Evolutionary conservation across 2,329 filamentous ascomycete species (phyloP), one percentile per base, ranked within the genome.

Genomic region (Pestalotiopsis sp.): DNA sequence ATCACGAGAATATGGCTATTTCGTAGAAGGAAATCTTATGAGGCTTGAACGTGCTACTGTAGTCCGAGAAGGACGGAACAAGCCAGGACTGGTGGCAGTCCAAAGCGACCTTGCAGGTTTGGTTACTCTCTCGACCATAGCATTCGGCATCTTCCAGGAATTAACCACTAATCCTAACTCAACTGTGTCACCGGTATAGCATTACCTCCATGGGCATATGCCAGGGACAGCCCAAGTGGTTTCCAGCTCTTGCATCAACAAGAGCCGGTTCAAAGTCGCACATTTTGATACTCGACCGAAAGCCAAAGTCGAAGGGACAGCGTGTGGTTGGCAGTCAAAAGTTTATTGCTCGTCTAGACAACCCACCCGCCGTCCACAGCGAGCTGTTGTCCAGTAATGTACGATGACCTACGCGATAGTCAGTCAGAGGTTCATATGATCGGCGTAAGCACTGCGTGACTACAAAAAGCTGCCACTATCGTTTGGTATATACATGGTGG

Each of bases 281-380:
- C 30, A 35, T 2, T 1, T 35, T 35, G 30, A 35, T 35, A 35
- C 6, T 35, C 30, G 6, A 35, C 30, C 30, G 6, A 35, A 35
- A 35, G 6, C 7, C 30, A 30, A 30, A 30, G 30, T 30, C 30
- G 30, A 7, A 30, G 30, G 7, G 1, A 35, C 5, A 35, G 30
- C 30, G 30, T 35, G 7, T 35, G 30, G 30, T 2, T 35, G 30
- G 30, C 30, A 35, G 30, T 30, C 6, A 30, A 30, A 30, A 9
- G 1, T 30, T 30, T 30, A 30, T 30, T 30, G 30, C 30, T 35
- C 13, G 1, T 13, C 40, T 17, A 59, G 6, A 66, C 64, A 5
- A 66, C 64, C 64, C 64, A 59, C 3, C 64, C 64, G 9, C 64
- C 64, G 57, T 66, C 64, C 17, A 48, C 64, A 10, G 64, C 30